Base-by-base conservation (phyloP, 495 filamentous ascomycete species). In the Chaetomium cochliodes region DNA sequence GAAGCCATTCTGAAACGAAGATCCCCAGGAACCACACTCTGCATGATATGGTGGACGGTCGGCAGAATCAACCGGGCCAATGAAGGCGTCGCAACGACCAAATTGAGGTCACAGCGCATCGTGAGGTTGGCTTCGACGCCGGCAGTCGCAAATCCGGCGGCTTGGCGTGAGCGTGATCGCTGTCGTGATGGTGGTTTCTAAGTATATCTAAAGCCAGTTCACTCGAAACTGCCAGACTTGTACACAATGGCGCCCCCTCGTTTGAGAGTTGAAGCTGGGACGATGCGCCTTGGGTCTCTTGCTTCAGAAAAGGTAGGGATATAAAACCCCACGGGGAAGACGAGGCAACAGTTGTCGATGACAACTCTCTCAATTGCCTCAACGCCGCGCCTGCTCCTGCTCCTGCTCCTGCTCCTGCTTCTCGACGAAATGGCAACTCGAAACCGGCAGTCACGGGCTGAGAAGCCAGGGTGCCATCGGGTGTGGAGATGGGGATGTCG, bases 1-100 rank as follows among this genome's bases (percentile, higher is more conserved):
- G 49, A 61, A 22, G 33, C 23, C 22, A 23, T 44, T 55, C 53
- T 68, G 66, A 65, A 68, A 68, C 66, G 41, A n/a, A 62, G 54
- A 65, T 65, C 63, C 46, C 42, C 58, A 63, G 59, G 59, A 30
- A 65, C 37, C 13, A 39, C 26, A 50, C 28, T 41, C 11, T n/a
- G 63, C 56, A 47, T 60, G 15, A 55, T 5, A 23, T 23, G 37
- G n/a, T 37, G 22, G 9, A 65, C 53, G 44, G 46, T 20, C 62
- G 55, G 46, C 37, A 30, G 47, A 58, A 39, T 42, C 20, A 54
- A 16, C 44, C 54, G 55, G 53, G 62, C 55, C 62, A 64, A 64
- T 59, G 62, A 41, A 25, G 28, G 12, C n/a, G 22, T 7, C 50
- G 26, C 25, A 53, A 46, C 46, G 28, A 50, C 20, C 20, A 25